Evolutionary conservation across 192 early-diverging fungal species (phyloP), one percentile per base, ranked within the genome.

Genomic region (Diversispora eburnea): DNA sequence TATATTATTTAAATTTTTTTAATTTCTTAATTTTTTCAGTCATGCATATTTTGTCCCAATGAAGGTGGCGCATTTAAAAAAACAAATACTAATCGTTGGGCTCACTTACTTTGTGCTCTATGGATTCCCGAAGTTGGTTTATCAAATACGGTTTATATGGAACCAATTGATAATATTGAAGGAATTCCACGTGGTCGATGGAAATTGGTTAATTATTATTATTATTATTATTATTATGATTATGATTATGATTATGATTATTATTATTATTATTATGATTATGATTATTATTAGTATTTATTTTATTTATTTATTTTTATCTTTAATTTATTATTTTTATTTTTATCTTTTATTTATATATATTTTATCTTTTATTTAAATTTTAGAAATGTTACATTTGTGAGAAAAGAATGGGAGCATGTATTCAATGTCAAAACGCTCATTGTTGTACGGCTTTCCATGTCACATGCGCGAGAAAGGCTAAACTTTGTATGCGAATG

Each of bases 61-160:
- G 88, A 91, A 72, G 94, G 92, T 41, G 97, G 97, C 1, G 98
- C 98, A 0, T 95, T 98, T 74, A 99, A 99, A 64, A 93, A 98
- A 79, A 98, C 97, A 0, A 94, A 85, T 9, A 88, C 87, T 39
- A 94, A 93, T 80, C 87, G 91, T 58, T 99, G 98, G 98, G 96
- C 91, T 3, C 98, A 99, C 81, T 78, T 98, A 39, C 81, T 96
- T 15, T 99, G 98, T 75, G 93, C 97, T 0, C 85, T 95, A 75
- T 99, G 94, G 94, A 98, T 99, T 55, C 98, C 98, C 8, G 98
- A 98, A 80, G 91, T 91, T 43, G 82, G 83, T 7, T 85, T 98
- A 8, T 85, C 89, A 45, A 99, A 99, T 78, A 78, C 88, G 8
- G 93, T 92, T 3, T 94, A 95, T 74, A 99, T 99, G 98, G 98